phyloP scores from a whole-genome alignment of 2,329 filamentous ascomycete genomes.

The Beauveria rudraprayagi region DNA sequence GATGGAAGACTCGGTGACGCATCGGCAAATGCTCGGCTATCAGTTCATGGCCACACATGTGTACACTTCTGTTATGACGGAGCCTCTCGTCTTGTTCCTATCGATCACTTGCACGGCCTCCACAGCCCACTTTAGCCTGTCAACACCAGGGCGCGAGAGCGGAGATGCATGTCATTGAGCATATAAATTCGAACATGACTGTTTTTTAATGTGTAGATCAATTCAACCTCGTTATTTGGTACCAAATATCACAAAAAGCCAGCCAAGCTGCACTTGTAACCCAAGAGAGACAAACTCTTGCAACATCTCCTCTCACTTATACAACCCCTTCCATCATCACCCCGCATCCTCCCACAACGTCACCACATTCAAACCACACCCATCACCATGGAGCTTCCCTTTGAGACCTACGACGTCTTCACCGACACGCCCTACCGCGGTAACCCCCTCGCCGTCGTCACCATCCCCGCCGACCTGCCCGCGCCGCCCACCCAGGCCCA shows the following conservation, averaged over 20 bases:
- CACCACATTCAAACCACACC: not conserved
- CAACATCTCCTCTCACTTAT: no score
- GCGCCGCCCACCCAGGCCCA: conserved; percentile 36
- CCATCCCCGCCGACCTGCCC: conserved; percentile 35
- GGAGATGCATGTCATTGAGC: conserved; percentile 1
- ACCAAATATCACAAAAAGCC: not conserved
- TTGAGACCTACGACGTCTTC: conserved; percentile 51
- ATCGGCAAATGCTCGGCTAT: not conserved
- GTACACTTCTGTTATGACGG: not conserved
- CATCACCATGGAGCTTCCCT: conserved; percentile 33
- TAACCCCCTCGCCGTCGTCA: conserved; percentile 54
- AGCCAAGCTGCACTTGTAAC: not conserved
- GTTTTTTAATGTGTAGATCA: not conserved
- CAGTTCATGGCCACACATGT: not conserved
- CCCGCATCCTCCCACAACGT: not conserved
- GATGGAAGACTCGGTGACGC: not conserved
- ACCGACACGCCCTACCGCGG: conserved; percentile 43
- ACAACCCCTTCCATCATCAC: not conserved
- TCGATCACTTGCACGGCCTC: not conserved
- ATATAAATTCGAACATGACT: not conserved
- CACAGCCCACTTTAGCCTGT: conserved; percentile 1
- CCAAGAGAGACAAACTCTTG: not conserved
- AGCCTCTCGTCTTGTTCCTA: not conserved
- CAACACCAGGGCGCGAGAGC: conserved; percentile 5
- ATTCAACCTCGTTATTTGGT: not conserved